These are phyloP conservation scores for Flaveria brownii DNA, from an alignment of 129 eudicot species.

Conservation along the genomic window DNA sequence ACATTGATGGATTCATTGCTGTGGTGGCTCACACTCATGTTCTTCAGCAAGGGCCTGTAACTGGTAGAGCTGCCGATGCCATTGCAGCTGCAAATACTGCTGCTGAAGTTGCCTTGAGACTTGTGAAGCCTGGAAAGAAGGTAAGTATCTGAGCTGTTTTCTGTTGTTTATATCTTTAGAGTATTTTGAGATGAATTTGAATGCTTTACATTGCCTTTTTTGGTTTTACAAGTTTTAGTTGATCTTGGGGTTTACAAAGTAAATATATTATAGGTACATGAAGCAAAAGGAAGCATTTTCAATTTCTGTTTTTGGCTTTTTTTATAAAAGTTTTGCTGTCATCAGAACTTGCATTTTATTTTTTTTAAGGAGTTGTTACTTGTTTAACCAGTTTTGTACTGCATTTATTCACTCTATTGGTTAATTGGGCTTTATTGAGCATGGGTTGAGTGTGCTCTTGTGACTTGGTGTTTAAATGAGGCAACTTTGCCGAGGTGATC, in stretches of 20 bases:
- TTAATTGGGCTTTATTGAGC: background rate
- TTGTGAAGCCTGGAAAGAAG: conserved; percentile 93
- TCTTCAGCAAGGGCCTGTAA: conserved; percentile 76
- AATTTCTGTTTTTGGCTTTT: background rate
- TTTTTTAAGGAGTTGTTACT: background rate
- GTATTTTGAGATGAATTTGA: background rate
- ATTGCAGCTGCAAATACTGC: conserved; percentile 99
- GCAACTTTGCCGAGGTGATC: conserved; percentile 39
- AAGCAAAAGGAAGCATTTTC: background rate
- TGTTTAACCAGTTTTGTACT: background rate
- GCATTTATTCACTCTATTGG: background rate
- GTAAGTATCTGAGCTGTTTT: conserved; percentile 34
- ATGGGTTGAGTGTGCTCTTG: background rate
- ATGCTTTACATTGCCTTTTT: background rate
- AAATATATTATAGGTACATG: background rate
- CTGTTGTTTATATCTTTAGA: background rate
- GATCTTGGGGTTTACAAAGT: background rate
- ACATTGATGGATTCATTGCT: conserved; percentile 91
- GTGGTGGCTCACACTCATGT: conserved; percentile 90
- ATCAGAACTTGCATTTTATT: background rate
- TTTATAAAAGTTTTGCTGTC: background rate
- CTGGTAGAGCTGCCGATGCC: conserved; percentile 92
- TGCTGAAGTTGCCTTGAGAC: conserved; percentile 96
- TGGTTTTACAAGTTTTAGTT: background rate
- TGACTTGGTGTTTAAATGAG: background rate